phyloP scores from a whole-genome alignment of 2,329 filamentous ascomycete genomes.

The Sclerotinia borealis region DNA sequence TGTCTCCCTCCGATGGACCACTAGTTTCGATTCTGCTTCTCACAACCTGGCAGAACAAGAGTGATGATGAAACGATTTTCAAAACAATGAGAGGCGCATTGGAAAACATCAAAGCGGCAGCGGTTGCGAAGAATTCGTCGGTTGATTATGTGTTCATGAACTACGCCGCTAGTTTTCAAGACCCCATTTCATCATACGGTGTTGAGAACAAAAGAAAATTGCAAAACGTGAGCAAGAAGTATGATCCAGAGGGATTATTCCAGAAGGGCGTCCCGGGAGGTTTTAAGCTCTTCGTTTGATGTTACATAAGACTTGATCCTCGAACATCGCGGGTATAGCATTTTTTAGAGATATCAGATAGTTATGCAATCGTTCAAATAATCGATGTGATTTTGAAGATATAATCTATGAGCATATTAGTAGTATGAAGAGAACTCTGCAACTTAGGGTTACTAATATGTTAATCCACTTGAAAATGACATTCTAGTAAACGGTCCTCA shows the following conservation, averaged over 20 bases:
- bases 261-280: conserved; percentile 31
- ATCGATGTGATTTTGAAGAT: too few relatives aligned
- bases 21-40: conserved; percentile 6
- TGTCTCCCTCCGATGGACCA: background rate
- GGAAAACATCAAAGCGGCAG: conserved; percentile 5
- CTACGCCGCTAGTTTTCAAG: conserved; percentile 39
- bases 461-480: too few relatives aligned
- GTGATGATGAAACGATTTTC: conserved; percentile 4
- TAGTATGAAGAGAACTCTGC: too few relatives aligned
- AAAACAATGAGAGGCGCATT: background rate
- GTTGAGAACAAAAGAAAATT: conserved; percentile 35
- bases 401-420: too few relatives aligned
- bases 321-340: background rate
- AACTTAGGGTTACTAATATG: too few relatives aligned
- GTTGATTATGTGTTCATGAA: conserved; percentile 36
- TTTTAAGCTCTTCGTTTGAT: conserved; percentile 21
- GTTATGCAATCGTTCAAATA: too few relatives aligned
- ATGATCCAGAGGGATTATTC: conserved; percentile 36
- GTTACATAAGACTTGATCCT: background rate
- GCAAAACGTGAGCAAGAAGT: conserved; percentile 30
- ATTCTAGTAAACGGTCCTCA: too few relatives aligned
- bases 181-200: conserved; percentile 39
- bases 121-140: background rate
- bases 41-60: conserved; percentile 9
- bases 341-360: background rate